Percentiles rank a stretch among this genome's conserved stretches.
Conservation (phyloP, 1,139 yeast species). For the Yamadazyma buinensis region DNA sequence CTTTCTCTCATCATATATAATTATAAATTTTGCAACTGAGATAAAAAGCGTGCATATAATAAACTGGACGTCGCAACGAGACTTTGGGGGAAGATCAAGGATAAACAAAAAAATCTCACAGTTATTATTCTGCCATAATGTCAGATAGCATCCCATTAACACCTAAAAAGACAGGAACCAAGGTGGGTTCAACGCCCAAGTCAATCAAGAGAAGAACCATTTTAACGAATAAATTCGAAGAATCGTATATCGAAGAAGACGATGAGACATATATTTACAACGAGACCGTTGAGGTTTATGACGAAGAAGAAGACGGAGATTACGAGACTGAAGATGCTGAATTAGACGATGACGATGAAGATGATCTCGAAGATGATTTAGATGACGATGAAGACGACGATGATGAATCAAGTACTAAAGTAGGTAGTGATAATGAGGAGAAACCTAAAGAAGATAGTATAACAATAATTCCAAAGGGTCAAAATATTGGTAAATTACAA, state of each 20-base stretch:
- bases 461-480: constrained; percentile 2
- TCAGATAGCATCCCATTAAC: constrained; percentile 7
- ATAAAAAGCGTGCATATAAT: too few relatives aligned
- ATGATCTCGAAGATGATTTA: constrained; percentile 14
- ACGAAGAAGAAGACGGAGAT: constrained; percentile 13
- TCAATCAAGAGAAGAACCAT: constrained; percentile 18
- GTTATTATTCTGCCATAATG: too few relatives aligned
- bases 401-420: constrained; percentile 9
- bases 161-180: constrained; percentile 10
- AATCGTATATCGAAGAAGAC: constrained; percentile 35
- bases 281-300: constrained; percentile 19
- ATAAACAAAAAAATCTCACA: constrained; percentile 1
- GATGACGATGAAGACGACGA: constrained; percentile 12
- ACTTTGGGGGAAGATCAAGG: too few relatives aligned
- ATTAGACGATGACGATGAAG: constrained; percentile 13
- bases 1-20: too few relatives aligned
- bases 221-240: constrained; percentile 20
- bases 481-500: constrained; percentile 27
- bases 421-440: constrained; percentile 7
- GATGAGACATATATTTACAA: constrained; percentile 32
- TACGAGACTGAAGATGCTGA: constrained; percentile 13
- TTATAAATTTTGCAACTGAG: too few relatives aligned
- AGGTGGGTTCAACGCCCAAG: background rate
- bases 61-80: too few relatives aligned
- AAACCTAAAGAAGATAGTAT: constrained; percentile 9